phyloP scores from a whole-genome alignment of 768 basidiomycete genomes.

The Sarcodon sp. region DNA sequence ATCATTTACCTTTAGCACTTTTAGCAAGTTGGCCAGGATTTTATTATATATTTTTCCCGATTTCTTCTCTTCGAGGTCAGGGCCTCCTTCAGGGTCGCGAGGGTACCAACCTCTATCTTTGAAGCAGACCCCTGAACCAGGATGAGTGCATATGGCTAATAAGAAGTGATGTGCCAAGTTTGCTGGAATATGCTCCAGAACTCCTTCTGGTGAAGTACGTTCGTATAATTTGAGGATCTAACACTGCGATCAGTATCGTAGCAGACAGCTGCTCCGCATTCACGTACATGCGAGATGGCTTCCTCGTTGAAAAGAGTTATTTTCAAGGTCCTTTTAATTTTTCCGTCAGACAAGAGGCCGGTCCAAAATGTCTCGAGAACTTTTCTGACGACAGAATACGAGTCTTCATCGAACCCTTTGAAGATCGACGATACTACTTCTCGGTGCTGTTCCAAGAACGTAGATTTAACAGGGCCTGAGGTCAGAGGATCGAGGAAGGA shows the following conservation, averaged over 20 bases:
- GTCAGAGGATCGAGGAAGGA: conserved; percentile 49
- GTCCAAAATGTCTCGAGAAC: conserved; percentile 69
- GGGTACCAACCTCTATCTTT: conserved; percentile 86
- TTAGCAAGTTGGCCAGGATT: conserved; percentile 65
- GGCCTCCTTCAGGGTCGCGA: conserved; percentile 39
- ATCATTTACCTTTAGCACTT: conserved; percentile 75
- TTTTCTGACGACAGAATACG: conserved; percentile 43
- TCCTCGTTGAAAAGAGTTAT: conserved; percentile 59
- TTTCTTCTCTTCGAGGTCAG: conserved; percentile 19
- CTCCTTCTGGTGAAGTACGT: conserved; percentile 32
- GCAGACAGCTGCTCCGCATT: not conserved
- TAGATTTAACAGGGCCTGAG: conserved; percentile 38
- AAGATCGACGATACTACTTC: conserved; percentile 58
- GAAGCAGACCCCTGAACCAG: conserved; percentile 81
- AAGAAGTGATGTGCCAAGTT: conserved; percentile 83
- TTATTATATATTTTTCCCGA: conserved; percentile 63
- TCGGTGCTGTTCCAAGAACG: conserved; percentile 60
- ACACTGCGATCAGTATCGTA: not conserved
- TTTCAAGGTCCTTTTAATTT: conserved; percentile 60
- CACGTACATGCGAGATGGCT: conserved; percentile 47
- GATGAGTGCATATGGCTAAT: conserved; percentile 68
- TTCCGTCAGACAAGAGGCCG: conserved; percentile 63
- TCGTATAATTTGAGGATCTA: conserved; percentile 72
- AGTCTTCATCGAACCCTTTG: conserved; percentile 57
- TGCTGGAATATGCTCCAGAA: conserved; percentile 46